Conservation (phyloP, 1,284 basidiomycete species). For the Polyporus tsugae region DNA sequence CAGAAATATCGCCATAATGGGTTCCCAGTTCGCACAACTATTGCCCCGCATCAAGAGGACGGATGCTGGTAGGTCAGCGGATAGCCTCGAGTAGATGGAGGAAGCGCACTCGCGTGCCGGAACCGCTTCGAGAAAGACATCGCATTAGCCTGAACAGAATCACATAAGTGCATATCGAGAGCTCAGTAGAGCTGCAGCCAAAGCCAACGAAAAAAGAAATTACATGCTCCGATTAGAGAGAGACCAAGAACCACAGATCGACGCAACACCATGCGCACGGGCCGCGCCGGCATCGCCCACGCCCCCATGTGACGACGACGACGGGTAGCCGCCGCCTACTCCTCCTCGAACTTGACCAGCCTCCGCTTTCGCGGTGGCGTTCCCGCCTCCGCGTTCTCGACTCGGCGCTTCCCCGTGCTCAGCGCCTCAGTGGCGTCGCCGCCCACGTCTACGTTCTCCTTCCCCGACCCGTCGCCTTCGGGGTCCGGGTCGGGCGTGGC, state of each 20-base stretch:
- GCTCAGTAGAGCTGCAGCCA: background rate
- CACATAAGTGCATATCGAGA: background rate
- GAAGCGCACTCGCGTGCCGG: background rate
- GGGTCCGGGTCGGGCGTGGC: slow-evolving; percentile 11
- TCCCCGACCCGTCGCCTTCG: slow-evolving; percentile 21
- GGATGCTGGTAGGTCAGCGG: background rate
- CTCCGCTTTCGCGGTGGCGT: slow-evolving; percentile 32
- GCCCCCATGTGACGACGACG: background rate
- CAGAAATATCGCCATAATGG: too few species aligned
- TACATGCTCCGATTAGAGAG: slow-evolving; percentile 3
- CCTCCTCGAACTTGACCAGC: slow-evolving; percentile 26
- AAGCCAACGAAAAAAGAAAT: background rate
- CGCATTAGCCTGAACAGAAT: background rate
- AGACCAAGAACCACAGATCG: background rate
- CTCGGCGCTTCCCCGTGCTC: slow-evolving; percentile 25
- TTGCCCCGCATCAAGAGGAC: too few species aligned
- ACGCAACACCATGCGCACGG: background rate
- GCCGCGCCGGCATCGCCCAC: background rate
- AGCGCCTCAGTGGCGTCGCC: slow-evolving; percentile 1
- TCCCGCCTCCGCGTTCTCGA: slow-evolving; percentile 22
- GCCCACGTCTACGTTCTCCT: slow-evolving; percentile 25
- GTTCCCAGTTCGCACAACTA: too few species aligned
- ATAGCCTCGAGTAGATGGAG: background rate
- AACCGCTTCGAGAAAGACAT: background rate
- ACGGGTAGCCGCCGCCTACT: background rate